A percentile compares a stretch with the other conserved stretches of the same genome.
These are phyloP conservation scores for Hypoxylon sp. DNA, from an alignment of 2,329 filamentous ascomycete genomes.

Conservation along the genomic window DNA sequence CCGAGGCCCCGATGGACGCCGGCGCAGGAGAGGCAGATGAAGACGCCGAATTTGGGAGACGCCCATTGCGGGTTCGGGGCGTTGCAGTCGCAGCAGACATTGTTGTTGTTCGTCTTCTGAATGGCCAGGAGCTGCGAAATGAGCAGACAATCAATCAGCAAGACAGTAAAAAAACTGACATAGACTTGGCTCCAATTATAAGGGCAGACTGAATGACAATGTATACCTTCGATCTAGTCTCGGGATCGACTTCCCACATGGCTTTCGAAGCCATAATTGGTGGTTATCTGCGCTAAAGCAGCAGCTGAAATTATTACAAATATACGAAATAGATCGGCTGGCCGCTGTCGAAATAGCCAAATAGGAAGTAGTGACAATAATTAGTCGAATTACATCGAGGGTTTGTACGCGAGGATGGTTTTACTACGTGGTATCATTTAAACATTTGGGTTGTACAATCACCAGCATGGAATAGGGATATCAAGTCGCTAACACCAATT, in stretches of 20 bases:
- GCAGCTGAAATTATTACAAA: slow-evolving; percentile 5
- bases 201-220: slow-evolving; percentile 6
- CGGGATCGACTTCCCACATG: slow-evolving; percentile 99
- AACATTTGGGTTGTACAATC: slow-evolving; percentile 21
- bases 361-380: background rate
- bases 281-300: slow-evolving; percentile 28
- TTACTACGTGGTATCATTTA: slow-evolving; percentile 37
- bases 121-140: slow-evolving; percentile 81
- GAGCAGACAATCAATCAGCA: slow-evolving; percentile 28
- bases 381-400: background rate
- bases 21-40: slow-evolving; percentile 97
- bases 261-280: slow-evolving; percentile 73
- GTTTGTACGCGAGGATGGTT: slow-evolving; percentile 12
- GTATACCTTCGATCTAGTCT: slow-evolving; percentile 91
- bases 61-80: slow-evolving; percentile 99
- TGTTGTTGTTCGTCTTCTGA: slow-evolving; percentile 91
- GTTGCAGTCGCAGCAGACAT: slow-evolving; percentile 92
- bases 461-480: slow-evolving; percentile 35
- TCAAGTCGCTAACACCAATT: slow-evolving; percentile 34
- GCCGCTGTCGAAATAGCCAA: background rate
- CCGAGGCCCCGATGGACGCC: slow-evolving; percentile 94
- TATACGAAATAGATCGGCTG: slow-evolving; percentile 1
- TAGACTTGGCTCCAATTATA: background rate
- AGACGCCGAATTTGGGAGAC: slow-evolving; percentile 95
- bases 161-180: slow-evolving; percentile 17